Evolutionary conservation across 345 rosid genomes (phyloP), one percentile per base, ranked within the genome.

Genomic region (Rubroshorea leprosula): DNA sequence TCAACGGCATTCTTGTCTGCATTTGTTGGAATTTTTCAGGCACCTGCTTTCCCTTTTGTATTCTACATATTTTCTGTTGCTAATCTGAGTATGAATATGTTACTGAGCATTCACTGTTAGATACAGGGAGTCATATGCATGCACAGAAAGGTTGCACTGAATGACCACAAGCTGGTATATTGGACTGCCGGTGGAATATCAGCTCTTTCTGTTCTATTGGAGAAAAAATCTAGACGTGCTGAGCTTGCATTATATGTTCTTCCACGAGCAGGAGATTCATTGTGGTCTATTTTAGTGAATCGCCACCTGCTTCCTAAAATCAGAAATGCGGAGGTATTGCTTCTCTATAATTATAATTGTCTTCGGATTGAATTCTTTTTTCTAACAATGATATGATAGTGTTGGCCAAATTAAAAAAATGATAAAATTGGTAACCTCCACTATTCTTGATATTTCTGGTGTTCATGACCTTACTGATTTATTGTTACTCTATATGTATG

Each of bases 21-120:
- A 49, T 94, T 94, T 80, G 99, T 90, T 69, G 99, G 96, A 58
- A 77, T 94, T 57, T 94, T 94, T 76, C 99, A 94, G 96, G 99
- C 90, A 66, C 58, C 50, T 56, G 21, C 51, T 53, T 43, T 58
- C 51, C 51, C 60, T 27, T 24, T 54, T 61, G n/a, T n/a, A n/a
- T n/a, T n/a, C n/a, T n/a, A n/a, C 20, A 12, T 41, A 18, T 27
- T n/a, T 50, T 31, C n/a, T 5, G 2, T 44, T 18, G 31, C 22
- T 64, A 55, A 60, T 23, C 27, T 69, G n/a, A 19, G 10, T 5
- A 17, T 29, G 18, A 39, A 54, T 65, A 21, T 44, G 52, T 61
- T 68, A 57, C 71, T 62, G 64, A 50, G 38, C 6, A 44, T 60
- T 55, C 21, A 23, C 41, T 29, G 55, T 49, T 55, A 69, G 62